Evolutionary conservation across 805 yeast species (phyloP).

Genomic region (baker's yeast (Saccharomyces cerevisiae)): DNA sequence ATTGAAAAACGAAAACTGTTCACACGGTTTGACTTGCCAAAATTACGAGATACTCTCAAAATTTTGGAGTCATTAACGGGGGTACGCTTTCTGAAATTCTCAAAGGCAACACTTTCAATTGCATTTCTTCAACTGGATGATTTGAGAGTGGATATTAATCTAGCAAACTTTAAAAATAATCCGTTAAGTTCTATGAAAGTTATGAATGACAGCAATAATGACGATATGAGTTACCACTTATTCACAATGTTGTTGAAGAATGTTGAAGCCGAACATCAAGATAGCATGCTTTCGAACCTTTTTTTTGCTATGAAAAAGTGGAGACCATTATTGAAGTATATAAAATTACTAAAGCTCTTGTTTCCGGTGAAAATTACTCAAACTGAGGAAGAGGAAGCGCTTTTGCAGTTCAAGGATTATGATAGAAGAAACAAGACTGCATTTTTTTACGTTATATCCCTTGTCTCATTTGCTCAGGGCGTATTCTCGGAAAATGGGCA

Average conservation of each 20-base stretch:
- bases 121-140: constrained; percentile 2
- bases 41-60: constrained; percentile 6
- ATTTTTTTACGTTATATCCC: constrained; percentile 7
- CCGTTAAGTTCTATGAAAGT: not conserved
- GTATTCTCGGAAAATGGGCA: not conserved
- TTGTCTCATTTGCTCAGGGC: not conserved
- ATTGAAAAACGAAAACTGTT: constrained; percentile 2
- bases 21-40: constrained; percentile 8
- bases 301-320: constrained; percentile 3
- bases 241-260: not conserved
- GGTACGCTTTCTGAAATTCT: constrained; percentile 6
- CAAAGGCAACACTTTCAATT: constrained; percentile 6
- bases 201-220: not conserved
- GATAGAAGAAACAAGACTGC: constrained; percentile 10
- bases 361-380: constrained; percentile 10
- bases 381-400: not conserved
- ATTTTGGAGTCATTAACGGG: constrained; percentile 13
- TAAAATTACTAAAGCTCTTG: constrained; percentile 8
- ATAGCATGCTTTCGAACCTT: not conserved
- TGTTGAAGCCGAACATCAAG: not conserved
- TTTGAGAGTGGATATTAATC: not conserved
- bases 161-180: not conserved
- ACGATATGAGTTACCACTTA: not conserved
- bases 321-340: constrained; percentile 8
- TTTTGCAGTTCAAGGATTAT: constrained; percentile 10